Base-by-base conservation (phyloP, 352 stramenopile genomes). In the Phytophthora hybrid region DNA sequence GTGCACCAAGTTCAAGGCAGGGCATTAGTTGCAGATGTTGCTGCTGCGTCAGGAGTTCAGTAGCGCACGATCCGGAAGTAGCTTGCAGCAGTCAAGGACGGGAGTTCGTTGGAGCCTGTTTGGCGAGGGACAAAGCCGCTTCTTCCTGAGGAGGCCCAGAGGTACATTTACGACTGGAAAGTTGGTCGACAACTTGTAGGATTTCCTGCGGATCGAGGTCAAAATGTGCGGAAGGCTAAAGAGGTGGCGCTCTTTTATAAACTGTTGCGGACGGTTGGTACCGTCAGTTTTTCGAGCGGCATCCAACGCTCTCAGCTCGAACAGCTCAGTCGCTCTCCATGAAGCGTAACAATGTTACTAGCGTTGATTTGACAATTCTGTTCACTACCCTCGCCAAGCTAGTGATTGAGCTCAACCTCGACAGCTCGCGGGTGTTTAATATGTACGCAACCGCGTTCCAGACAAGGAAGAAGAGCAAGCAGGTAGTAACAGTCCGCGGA, bases 371-470 rank as follows among this genome's bases (percentile, higher is more conserved):
- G 5, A 32, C 34, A 6, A 53, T 34, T 4, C 34, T 74, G 6
- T 78, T 74, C 56, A 31, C 61, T 34, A 71, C 64, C 0, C 41
- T 77, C 1, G 13, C 58, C 18, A 65, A 67, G 19, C 55, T 63
- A 0, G 39, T 76, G 18, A 61, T 71, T n/a, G 66, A 76, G 23
- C 10, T 57, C 0, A 16, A 63, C 0, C 7, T 77, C 0, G 55
- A 73, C 18, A 16, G 19, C 7, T 18, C 46, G 7, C 56, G 66
- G 0, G 26, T 80, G 0, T 79, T 77, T 41, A 83, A 80, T 26
- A 76, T 83, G 31, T 69, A 83, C 41, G 69, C 78, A 47, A 80
- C 72, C 0, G 57, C 61, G 0, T 80, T 80, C 41, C 29, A 69
- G 19, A 71, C 55, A 4, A 39, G 51, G 1, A 23, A 39, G 0